Evolutionary conservation across 2,329 filamentous ascomycete genomes (phyloP).

Genomic region (Pezicula radicicola): DNA sequence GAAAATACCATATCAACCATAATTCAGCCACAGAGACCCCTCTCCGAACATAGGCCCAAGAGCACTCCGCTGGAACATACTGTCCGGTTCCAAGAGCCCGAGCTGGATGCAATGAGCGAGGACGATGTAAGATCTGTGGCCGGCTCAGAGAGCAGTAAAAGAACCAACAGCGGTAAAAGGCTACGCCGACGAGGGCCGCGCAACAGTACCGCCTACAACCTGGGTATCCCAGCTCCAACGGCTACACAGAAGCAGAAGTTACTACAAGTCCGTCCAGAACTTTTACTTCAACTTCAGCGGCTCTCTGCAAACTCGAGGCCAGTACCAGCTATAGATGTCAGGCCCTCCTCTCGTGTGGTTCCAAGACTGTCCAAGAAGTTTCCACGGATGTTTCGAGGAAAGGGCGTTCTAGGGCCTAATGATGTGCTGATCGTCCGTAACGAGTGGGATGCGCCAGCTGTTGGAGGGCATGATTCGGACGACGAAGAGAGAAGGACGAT

Average conservation of each 20-base stretch:
- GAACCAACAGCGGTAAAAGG: conserved; percentile 18
- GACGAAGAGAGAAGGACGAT: conserved; percentile 55
- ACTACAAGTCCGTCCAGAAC: conserved; percentile 62
- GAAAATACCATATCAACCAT: conserved; percentile 15
- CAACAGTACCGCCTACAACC: conserved; percentile 59
- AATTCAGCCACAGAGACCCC: conserved; percentile 16
- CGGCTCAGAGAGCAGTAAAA: conserved; percentile 24
- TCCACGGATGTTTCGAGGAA: conserved; percentile 60
- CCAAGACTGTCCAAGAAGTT: conserved; percentile 58
- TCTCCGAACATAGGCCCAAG: conserved; percentile 20
- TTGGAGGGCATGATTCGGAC: conserved; percentile 50
- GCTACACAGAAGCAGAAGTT: conserved; percentile 52
- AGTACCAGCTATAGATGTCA: conserved; percentile 68
- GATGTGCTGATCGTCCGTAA: conserved; percentile 71
- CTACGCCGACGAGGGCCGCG: conserved; percentile 45
- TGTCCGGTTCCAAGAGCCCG: conserved; percentile 25
- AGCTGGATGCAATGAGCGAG: conserved; percentile 24
- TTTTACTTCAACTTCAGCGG: conserved; percentile 70
- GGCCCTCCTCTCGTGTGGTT: conserved; percentile 64
- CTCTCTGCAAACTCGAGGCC: conserved; percentile 59
- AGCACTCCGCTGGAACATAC: conserved; percentile 11
- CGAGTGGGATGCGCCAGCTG: conserved; percentile 52
- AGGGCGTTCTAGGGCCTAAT: conserved; percentile 61
- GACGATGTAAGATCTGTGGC: conserved; percentile 28
- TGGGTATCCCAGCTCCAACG: conserved; percentile 65